Evolutionary conservation across 805 yeast species (phyloP), one percentile per base, ranked within the genome.

Genomic region (Barnettozyma pratensis): DNA sequence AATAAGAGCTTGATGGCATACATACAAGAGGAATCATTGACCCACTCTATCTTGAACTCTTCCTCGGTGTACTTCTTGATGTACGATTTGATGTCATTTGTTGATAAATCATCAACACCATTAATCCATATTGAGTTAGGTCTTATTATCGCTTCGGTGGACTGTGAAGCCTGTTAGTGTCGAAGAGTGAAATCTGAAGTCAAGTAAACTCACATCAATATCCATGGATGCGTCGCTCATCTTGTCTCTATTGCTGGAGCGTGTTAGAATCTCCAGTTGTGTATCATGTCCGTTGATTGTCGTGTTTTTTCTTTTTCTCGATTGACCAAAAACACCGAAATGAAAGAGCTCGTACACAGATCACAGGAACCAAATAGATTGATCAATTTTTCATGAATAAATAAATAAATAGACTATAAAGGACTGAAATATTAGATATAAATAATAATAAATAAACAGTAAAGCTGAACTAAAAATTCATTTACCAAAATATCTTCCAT

Each of bases 401-500:
- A 19, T 19, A 19, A 19, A 19, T 19, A 19, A 19, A 19, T 19
- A 19, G 19, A 19, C 19, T 19, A 19, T 19, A 19, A 19, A 19
- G 19, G 19, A 2, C 19, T 19, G 19, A 19, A 19, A 19, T 19
- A 19, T 2, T 19, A 19, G 19, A 19, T 19, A 19, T 19, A 19
- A 19, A 19, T 19, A 19, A 19, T 19, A 19, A 19, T 19, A 19
- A 19, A 19, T 19, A 19, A 19, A 19, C 19, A 19, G 3, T 19
- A 19, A 19, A 19, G 19, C 19, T 19, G 19, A 19, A 19, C 19
- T 19, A 19, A 19, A 19, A 19, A 19, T 19, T 45, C 31, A 42
- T 28, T 54, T 54, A 39, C 60, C 65, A 45, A 67, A 59, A 45
- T 58, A 72, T 51, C 95, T 70, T 6, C 94, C 94, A 53, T 83